Evolutionary conservation across 2,329 filamentous ascomycete genomes (phyloP), one percentile per base, ranked within the genome.

Genomic region (Fusarium nelsonii): DNA sequence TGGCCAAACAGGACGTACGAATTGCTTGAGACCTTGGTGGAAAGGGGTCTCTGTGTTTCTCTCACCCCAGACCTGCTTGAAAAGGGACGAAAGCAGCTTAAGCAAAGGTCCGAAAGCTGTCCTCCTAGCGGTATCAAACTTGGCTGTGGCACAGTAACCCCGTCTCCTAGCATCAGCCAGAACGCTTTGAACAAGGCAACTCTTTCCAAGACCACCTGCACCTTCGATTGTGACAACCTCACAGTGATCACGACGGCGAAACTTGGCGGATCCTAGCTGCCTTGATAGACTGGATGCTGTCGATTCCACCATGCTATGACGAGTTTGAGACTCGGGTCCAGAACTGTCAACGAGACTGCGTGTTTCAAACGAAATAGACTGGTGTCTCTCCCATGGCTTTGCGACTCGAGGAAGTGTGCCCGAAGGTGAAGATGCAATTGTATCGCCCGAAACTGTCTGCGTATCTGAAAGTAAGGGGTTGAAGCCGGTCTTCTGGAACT

Each of bases 11-110:
- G 89, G 88, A 28, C 84, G 84, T 44, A 90, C 84, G 64, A 89
- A 89, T 52, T 89, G 84, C 76, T 88, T 89, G 34, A 91, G 75
- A 2, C 83, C 79, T 70, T 87, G 85, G 65, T 91, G 89, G 58
- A 91, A 90, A 4, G 84, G 80, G 1, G 88, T 90, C 41, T 90
- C 87, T 0, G 88, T 90, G 70, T 90, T 88, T 39, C 85, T 84
- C 75, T 91, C 89, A 1, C 88, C 88, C 82, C 88, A 91, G 4
- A 90, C 86, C 74, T 91, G 89, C 72, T 88, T 88, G 77, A 91
- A 90, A 16, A 91, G 79, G 20, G 87, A 90, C 12, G 88, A 90
- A 12, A 91, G 77, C n/a, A 91, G 78, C 76, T 87, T 90, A 28
- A 91, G 82, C 39, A 91, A 78, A 6, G 89, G 88, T 2, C 88